Evolutionary conservation across 2,329 filamentous ascomycete genomes (phyloP).

Genomic region (Decorospora gaudefroyi): DNA sequence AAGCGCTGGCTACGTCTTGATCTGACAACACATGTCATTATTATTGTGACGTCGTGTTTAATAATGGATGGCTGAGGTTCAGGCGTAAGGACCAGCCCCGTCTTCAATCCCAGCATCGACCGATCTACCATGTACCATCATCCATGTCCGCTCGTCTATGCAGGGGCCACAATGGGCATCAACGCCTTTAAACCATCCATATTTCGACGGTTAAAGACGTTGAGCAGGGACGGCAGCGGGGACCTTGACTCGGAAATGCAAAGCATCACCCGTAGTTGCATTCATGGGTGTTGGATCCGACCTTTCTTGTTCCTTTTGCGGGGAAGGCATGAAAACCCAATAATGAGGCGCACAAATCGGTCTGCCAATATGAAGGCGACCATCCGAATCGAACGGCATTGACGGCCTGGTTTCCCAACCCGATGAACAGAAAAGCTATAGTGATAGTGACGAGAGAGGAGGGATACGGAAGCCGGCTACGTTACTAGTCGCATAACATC

Average conservation of each 20-base stretch:
- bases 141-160: constrained; percentile 8
- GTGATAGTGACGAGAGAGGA: constrained; percentile 1
- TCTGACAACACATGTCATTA: constrained; percentile 10
- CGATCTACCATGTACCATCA: constrained; percentile 22
- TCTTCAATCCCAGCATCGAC: constrained; percentile 10
- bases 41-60: constrained; percentile 7
- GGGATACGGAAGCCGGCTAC: constrained; percentile 5
- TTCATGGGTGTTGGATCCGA: constrained; percentile 7
- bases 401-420: background rate
- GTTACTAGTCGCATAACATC: constrained; percentile 4
- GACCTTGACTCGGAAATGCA: constrained; percentile 23
- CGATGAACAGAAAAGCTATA: background rate
- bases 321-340: constrained; percentile 9
- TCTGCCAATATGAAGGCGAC: background rate
- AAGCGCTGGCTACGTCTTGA: constrained; percentile 9
- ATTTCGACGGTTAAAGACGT: constrained; percentile 12
- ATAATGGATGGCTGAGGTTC: no score
- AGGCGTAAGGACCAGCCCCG: constrained; percentile 4
- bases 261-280: constrained; percentile 27
- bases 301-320: constrained; percentile 5
- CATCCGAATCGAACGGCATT: constrained; percentile 1
- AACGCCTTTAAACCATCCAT: constrained; percentile 10
- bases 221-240: constrained; percentile 5
- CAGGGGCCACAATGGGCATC: constrained; percentile 13
- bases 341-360: constrained; percentile 10